phyloP scores from a whole-genome alignment of 495 filamentous ascomycete species.

The Annulohypoxylon nitens region DNA sequence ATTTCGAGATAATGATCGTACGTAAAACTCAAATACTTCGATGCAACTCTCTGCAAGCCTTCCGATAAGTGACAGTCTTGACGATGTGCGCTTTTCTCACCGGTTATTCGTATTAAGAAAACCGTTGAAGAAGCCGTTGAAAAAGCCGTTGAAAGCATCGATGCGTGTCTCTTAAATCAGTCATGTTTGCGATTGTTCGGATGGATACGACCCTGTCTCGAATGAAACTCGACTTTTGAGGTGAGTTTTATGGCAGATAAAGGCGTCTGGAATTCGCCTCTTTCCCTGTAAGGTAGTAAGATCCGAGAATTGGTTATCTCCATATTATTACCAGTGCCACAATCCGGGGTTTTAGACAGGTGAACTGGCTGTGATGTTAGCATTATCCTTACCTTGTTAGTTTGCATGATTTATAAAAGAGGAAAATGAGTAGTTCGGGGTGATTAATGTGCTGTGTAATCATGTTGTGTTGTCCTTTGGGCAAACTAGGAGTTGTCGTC shows the following conservation, averaged over 20 bases:
- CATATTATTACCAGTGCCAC: constrained; percentile 40
- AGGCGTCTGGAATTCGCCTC: constrained; percentile 11
- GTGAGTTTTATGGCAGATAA: background rate
- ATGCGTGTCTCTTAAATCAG: constrained; percentile 16
- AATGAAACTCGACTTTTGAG: constrained; percentile 12
- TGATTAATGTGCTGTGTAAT: background rate
- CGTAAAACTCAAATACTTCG: constrained; percentile 43
- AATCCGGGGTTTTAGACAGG: background rate
- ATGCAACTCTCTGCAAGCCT: constrained; percentile 30
- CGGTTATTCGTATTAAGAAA: constrained; percentile 14
- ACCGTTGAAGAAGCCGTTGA: background rate
- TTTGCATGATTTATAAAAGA: constrained; percentile 2
- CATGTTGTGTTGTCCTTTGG: background rate
- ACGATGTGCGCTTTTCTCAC: constrained; percentile 5
- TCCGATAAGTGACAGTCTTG: constrained; percentile 6
- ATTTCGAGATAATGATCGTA: constrained; percentile 37
- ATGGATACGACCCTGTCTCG: constrained; percentile 35
- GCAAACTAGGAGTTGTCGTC: background rate
- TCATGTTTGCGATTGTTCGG: constrained; percentile 1
- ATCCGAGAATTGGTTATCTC: constrained; percentile 41
- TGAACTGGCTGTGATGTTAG: background rate
- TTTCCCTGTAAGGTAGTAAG: constrained; percentile 42
- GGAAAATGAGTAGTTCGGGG: background rate
- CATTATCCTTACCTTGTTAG: background rate
- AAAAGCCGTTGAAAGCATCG: background rate